Evolutionary conservation across 768 basidiomycete species (phyloP).

Genomic region (Suillus decipiens): DNA sequence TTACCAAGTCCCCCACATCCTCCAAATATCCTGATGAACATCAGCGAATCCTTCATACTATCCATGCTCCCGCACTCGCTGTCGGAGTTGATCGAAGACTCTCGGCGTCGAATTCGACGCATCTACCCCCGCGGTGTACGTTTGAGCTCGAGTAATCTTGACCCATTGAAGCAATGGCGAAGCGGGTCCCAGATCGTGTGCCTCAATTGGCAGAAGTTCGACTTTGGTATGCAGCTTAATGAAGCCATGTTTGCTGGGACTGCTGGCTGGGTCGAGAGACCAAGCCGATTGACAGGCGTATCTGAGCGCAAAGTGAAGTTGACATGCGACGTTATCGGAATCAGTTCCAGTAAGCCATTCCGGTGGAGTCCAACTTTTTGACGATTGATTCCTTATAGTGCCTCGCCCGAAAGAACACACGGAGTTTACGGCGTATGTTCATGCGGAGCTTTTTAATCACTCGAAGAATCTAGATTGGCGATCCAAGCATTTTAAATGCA

Average conservation of each 20-base stretch:
- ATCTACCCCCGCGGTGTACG: conserved; percentile 62
- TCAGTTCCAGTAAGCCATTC: conserved; percentile 43
- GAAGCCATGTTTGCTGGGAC: conserved; percentile 63
- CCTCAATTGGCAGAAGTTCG: conserved; percentile 66
- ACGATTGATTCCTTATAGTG: conserved; percentile 32
- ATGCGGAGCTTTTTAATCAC: conserved; percentile 46
- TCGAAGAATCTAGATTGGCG: conserved; percentile 43
- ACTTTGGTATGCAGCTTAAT: conserved; percentile 58
- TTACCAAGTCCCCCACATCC: conserved; percentile 22
- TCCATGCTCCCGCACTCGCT: conserved; percentile 42
- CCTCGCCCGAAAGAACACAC: conserved; percentile 44
- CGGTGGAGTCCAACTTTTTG: background rate
- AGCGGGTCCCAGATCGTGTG: conserved; percentile 58
- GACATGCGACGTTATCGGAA: conserved; percentile 41
- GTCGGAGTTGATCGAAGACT: conserved; percentile 42
- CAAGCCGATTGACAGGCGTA: conserved; percentile 31
- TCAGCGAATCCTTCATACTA: conserved; percentile 52
- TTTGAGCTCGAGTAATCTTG: conserved; percentile 54
- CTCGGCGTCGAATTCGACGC: conserved; percentile 48
- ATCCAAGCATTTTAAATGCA: conserved; percentile 41
- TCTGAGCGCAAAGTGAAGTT: conserved; percentile 24
- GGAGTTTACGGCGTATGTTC: conserved; percentile 45
- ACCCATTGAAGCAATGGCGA: conserved; percentile 54
- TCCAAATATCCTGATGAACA: conserved; percentile 57
- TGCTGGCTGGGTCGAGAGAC: conserved; percentile 56